Base-by-base conservation (phyloP, 345 rosid species). In the Geranium rotundifolium region DNA sequence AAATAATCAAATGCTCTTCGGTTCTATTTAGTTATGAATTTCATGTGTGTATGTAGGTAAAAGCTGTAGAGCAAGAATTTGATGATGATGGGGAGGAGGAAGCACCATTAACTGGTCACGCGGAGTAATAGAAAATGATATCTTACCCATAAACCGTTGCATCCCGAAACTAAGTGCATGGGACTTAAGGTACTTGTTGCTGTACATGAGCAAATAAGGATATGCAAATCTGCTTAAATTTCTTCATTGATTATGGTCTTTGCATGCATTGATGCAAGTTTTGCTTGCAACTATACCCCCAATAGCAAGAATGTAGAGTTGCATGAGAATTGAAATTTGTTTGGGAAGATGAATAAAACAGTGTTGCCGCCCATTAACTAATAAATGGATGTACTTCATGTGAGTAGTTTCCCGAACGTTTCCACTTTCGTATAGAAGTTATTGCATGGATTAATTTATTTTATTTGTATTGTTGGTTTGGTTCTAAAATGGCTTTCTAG, bases 41-140 rank as follows among this genome's bases (percentile, higher is more conserved):
- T 57, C 58, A 70, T 19, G 14, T 65, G 56, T 56, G 18, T 56
- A 17, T 63, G 55, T 85, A 92, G 97, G 97, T 92, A 34, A 89
- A 87, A 71, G 85, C 79, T 14, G 98, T 89, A 29, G 95, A 89
- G 70, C 95, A 89, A 80, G 96, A 92, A 73, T 70, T 87, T 0
- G 98, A 92, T 63, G 82, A 69, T 16, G 95, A 80, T 58, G 88
- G 82, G 2, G 88, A 84, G 2, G 81, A 77, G 69, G 88, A 74
- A 37, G 73, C 76, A 62, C 55, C 77, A 59, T 71, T 81, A 56
- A 62, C 78, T 20, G 80, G 83, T n/a, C 86, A 83, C 66, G 59
- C 73, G 78, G 89, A 87, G 60, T 85, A 82, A 75, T 46, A 7
- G 14, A 46, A 46, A 7, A 9, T 12, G 16, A 9, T 14, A 46